phyloP scores from a whole-genome alignment of 2,329 filamentous ascomycete genomes.

The Penicillium sp. region DNA sequence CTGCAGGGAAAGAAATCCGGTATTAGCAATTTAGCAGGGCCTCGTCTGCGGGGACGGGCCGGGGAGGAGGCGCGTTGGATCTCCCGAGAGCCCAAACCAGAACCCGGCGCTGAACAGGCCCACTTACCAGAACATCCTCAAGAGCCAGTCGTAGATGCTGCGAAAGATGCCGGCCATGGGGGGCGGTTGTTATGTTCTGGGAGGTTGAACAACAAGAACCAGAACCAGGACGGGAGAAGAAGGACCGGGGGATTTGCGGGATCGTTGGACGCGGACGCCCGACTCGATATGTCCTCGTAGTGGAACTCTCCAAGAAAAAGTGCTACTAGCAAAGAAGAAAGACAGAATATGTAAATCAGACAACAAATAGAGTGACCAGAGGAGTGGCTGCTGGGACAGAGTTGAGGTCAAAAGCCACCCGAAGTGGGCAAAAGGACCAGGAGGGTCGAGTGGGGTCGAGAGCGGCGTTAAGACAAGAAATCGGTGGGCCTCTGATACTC shows the following conservation, averaged over 20 bases:
- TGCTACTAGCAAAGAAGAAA: background rate
- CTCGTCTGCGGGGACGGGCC: slow-evolving; percentile 38
- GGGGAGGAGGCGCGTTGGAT: slow-evolving; percentile 15
- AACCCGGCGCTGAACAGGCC: slow-evolving; percentile 17
- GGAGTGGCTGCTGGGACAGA: background rate
- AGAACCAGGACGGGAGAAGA: background rate
- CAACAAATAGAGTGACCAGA: background rate
- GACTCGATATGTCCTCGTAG: background rate
- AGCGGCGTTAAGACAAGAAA: background rate
- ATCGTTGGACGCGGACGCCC: background rate
- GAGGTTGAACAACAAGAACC: background rate
- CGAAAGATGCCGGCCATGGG: slow-evolving; percentile 90
- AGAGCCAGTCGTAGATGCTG: slow-evolving; percentile 95
- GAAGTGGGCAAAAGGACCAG: slow-evolving; percentile 1
- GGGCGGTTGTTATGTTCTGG: slow-evolving; percentile 14
- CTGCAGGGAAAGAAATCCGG: slow-evolving; percentile 50
- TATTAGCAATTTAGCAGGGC: slow-evolving; percentile 24
- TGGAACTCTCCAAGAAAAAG: background rate
- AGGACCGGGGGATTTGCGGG: background rate
- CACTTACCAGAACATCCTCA: slow-evolving; percentile 93
- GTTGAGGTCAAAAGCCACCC: slow-evolving; percentile 2
- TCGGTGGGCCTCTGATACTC: background rate
- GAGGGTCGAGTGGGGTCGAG: background rate
- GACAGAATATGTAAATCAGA: background rate
- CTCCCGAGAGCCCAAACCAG: slow-evolving; percentile 24